A percentile compares a stretch with the other conserved stretches of the same genome.
These are phyloP conservation scores for Pseudogymnoascus pannorum DNA, from an alignment of 2,329 filamentous ascomycete genomes.

Conservation along the genomic window DNA sequence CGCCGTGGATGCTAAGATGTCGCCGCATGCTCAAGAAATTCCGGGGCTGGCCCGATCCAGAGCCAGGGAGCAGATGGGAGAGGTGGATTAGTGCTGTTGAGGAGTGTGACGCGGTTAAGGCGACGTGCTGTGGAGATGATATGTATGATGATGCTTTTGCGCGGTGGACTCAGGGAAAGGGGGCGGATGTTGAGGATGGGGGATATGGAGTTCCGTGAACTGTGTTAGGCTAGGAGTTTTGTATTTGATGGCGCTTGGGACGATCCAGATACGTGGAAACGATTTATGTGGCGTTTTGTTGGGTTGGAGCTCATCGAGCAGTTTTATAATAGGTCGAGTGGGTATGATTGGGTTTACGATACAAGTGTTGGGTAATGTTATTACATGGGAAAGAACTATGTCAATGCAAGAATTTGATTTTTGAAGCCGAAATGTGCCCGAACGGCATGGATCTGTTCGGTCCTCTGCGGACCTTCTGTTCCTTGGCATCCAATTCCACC, in stretches of 20 bases:
- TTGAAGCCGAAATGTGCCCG: background rate
- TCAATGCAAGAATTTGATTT: background rate
- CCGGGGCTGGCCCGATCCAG: conserved; percentile 32
- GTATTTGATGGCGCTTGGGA: background rate
- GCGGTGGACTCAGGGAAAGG: background rate
- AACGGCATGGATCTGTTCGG: background rate
- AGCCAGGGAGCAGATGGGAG: conserved; percentile 30
- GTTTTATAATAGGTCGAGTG: background rate
- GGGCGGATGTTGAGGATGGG: conserved; percentile 1
- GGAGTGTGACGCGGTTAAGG: conserved; percentile 31
- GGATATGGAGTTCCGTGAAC: background rate
- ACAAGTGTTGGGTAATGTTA: background rate
- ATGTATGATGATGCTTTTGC: background rate
- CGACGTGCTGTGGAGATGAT: conserved; percentile 21
- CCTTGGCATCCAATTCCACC: background rate
- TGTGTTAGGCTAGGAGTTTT: conserved; percentile 1
- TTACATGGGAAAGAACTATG: background rate
- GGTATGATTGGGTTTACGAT: conserved; percentile 1
- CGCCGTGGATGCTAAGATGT: conserved; percentile 35
- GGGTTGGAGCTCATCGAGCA: background rate
- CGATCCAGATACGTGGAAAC: background rate
- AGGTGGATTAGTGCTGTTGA: conserved; percentile 33
- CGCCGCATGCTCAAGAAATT: conserved; percentile 33
- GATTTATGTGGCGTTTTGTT: conserved; percentile 4
- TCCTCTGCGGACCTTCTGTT: background rate